phyloP scores from a whole-genome alignment of 1,284 basidiomycete genomes.

The Apiotrichum sp. region DNA sequence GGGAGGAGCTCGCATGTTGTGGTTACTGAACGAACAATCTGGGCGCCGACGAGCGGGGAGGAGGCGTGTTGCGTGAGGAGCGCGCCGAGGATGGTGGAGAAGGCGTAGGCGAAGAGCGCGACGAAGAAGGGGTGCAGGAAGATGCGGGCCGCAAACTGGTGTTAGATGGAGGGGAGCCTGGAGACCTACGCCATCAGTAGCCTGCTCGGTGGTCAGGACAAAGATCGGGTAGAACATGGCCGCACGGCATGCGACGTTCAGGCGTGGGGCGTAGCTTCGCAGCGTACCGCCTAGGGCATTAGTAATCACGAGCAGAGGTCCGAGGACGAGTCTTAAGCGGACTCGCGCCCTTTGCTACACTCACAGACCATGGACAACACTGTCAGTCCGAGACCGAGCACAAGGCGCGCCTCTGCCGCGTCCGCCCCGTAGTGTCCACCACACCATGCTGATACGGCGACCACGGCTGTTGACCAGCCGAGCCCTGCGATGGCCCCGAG shows the following conservation, averaged over 20 bases:
- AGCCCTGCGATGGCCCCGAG: slow-evolving; percentile 33
- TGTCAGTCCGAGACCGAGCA: slow-evolving; percentile 37
- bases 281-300: slow-evolving; percentile 33
- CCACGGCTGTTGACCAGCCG: slow-evolving; percentile 32
- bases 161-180: neutral
- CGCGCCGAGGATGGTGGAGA: slow-evolving; percentile 31
- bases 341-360: no score
- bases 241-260: slow-evolving; percentile 40
- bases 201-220: slow-evolving; percentile 34
- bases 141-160: slow-evolving; percentile 5
- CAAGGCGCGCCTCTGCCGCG: slow-evolving; percentile 26
- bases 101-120: slow-evolving; percentile 34
- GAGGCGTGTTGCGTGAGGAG: slow-evolving; percentile 28
- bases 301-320: no score
- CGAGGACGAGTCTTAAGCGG: no score
- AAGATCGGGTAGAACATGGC: slow-evolving; percentile 45
- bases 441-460: slow-evolving; percentile 38
- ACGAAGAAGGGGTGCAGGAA: slow-evolving; percentile 42
- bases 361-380: slow-evolving; percentile 33
- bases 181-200: slow-evolving; percentile 23
- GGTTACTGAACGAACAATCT: slow-evolving; percentile 20
- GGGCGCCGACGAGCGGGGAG: slow-evolving; percentile 21
- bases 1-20: slow-evolving; percentile 30
- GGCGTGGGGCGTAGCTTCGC: slow-evolving; percentile 31
- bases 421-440: slow-evolving; percentile 28